phyloP scores from a whole-genome alignment of 495 filamentous ascomycete genomes.

The Sordaria brevicollis region DNA sequence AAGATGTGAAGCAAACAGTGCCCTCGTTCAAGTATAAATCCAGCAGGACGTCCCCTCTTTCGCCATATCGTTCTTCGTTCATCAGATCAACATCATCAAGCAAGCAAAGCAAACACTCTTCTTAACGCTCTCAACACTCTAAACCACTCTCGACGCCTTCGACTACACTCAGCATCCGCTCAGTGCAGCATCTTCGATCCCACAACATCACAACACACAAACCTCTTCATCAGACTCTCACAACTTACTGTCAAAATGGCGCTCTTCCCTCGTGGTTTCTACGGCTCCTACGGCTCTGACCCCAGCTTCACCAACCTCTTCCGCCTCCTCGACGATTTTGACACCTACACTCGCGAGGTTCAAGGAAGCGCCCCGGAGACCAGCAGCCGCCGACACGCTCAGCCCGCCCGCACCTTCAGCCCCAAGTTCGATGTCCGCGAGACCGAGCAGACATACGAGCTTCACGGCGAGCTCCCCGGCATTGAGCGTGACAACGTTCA shows the following conservation, averaged over 20 bases:
- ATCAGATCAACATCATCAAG: slow-evolving; percentile 9
- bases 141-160: slow-evolving; percentile 10
- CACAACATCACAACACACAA: slow-evolving; percentile 1
- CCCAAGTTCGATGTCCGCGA: slow-evolving; percentile 71
- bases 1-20: neutral
- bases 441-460: slow-evolving; percentile 54
- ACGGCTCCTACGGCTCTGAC: slow-evolving; percentile 32
- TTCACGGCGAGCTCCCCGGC: slow-evolving; percentile 84
- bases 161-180: slow-evolving; percentile 4
- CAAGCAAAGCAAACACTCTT: slow-evolving; percentile 3
- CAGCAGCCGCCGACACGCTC: slow-evolving; percentile 15
- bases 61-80: neutral
- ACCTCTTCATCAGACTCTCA: neutral
- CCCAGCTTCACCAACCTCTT: slow-evolving; percentile 57
- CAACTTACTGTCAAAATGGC: slow-evolving; percentile 43
- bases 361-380: slow-evolving; percentile 11
- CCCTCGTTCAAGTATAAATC: neutral
- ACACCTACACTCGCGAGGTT: slow-evolving; percentile 35
- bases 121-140: slow-evolving; percentile 11
- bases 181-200: neutral
- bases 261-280: slow-evolving; percentile 48
- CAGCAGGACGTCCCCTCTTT: neutral
- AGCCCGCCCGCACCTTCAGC: slow-evolving; percentile 18
- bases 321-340: slow-evolving; percentile 68
- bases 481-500: slow-evolving; percentile 64